Percentiles rank a stretch among this genome's conserved stretches.
Evolutionary conservation across 2,329 filamentous ascomycete species (phyloP).

Genomic region (Thelonectria rubi): DNA sequence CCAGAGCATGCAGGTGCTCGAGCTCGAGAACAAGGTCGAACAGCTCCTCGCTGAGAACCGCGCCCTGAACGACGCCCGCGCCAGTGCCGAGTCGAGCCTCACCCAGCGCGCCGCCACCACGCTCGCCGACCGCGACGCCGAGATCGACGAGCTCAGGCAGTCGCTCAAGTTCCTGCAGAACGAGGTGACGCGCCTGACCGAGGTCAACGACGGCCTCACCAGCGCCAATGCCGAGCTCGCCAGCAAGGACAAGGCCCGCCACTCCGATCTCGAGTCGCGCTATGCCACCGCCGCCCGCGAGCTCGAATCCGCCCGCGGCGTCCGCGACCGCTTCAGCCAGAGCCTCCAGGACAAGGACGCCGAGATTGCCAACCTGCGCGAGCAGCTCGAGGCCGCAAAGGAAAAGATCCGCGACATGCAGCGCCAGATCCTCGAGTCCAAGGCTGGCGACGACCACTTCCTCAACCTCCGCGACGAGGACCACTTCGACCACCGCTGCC

Average conservation of each 20-base stretch:
- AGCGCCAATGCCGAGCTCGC: conserved; percentile 81
- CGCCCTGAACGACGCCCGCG: conserved; percentile 76
- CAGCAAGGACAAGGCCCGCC: conserved; percentile 77
- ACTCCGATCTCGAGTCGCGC: conserved; percentile 72
- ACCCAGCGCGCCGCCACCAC: conserved; percentile 73
- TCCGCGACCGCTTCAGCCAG: conserved; percentile 69
- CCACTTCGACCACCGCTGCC: conserved; percentile 93
- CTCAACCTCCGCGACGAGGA: conserved; percentile 87
- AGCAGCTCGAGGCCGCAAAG: conserved; percentile 79
- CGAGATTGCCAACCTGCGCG: conserved; percentile 80
- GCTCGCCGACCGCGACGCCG: conserved; percentile 82
- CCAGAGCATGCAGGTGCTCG: conserved; percentile 96
- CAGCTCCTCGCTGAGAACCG: conserved; percentile 87
- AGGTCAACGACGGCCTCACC: conserved; percentile 82
- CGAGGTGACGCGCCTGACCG: conserved; percentile 81
- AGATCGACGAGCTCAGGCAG: conserved; percentile 84
- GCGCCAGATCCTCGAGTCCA: conserved; percentile 64
- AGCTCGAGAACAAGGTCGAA: conserved; percentile 87
- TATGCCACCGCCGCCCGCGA: conserved; percentile 73
- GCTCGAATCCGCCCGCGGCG: conserved; percentile 72
- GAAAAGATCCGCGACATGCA: conserved; percentile 64
- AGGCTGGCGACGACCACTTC: conserved; percentile 74
- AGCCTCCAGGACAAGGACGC: conserved; percentile 83
- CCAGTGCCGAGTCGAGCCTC: conserved; percentile 72
- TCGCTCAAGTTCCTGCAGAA: conserved; percentile 82